A percentile compares a stretch with the other conserved stretches of the same genome.
phyloP scores from a whole-genome alignment of 257 asterid genomes.

The Sherardia arvensis region DNA sequence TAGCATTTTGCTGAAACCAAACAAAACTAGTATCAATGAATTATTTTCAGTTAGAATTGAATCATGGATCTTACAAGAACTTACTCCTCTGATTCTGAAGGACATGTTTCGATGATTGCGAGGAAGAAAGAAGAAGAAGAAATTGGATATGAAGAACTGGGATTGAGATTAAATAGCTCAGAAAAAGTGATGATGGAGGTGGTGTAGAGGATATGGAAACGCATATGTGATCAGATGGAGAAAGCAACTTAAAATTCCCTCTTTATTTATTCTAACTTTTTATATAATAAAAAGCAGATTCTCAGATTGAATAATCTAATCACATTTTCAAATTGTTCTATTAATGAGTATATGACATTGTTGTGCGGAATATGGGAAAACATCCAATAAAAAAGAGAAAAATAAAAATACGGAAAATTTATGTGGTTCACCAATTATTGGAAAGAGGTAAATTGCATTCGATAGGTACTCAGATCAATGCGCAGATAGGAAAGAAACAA shows the following conservation, averaged over 20 bases:
- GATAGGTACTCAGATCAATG: too few relatives aligned
- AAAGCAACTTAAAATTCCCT: conserved; percentile 2
- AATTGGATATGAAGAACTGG: neutral
- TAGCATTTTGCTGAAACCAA: conserved; percentile 39
- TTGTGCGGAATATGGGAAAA: too few relatives aligned
- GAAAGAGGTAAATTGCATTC: too few relatives aligned
- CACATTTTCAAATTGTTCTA: too few relatives aligned
- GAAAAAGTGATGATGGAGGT: neutral
- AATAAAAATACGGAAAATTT: too few relatives aligned
- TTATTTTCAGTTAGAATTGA: neutral
- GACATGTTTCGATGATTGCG: conserved; percentile 16
- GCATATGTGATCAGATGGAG: conserved; percentile 14
- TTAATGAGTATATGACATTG: too few relatives aligned
- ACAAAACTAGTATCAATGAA: neutral
- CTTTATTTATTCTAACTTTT: neutral
- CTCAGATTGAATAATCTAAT: neutral
- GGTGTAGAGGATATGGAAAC: conserved; percentile 1
- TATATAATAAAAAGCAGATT: neutral
- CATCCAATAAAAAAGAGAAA: too few relatives aligned
- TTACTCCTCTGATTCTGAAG: conserved; percentile 36
- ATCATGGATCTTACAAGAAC: neutral
- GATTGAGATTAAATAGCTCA: neutral
- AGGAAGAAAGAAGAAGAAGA: conserved; percentile 1
- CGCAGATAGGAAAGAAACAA: too few relatives aligned
- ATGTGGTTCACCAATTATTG: too few relatives aligned